Conservation (phyloP, 2,329 filamentous ascomycete species). For the Leptoxyphium fumago region DNA sequence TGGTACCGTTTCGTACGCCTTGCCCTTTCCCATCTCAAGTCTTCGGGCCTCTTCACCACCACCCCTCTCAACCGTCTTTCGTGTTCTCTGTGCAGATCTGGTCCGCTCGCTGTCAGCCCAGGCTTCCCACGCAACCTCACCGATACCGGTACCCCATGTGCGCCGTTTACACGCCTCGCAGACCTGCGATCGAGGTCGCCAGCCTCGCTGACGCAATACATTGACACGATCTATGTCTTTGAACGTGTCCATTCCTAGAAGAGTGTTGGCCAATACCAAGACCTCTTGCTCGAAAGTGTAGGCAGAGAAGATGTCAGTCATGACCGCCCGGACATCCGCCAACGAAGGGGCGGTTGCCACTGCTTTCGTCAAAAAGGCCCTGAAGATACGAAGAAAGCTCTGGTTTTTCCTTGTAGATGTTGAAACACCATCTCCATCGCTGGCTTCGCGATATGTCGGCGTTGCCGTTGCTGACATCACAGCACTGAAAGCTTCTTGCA, state of each 20-base stretch:
- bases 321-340: conserved; percentile 69
- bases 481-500: conserved; percentile 83
- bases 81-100: conserved; percentile 28
- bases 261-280: conserved; percentile 65
- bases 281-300: conserved; percentile 93
- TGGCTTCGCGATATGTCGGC: conserved; percentile 10
- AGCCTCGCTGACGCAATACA: conserved; percentile 64
- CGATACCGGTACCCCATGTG: conserved; percentile 79
- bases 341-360: conserved; percentile 71
- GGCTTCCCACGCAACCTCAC: conserved; percentile 60
- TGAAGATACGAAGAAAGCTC: conserved; percentile 77
- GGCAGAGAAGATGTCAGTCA: conserved; percentile 81
- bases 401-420: conserved; percentile 32
- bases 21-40: conserved; percentile 40
- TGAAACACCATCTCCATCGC: not conserved
- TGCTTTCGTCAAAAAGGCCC: conserved; percentile 74
- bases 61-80: conserved; percentile 23
- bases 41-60: conserved; percentile 21
- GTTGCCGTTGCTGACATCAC: conserved; percentile 62
- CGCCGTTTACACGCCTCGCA: conserved; percentile 76
- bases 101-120: conserved; percentile 52
- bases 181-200: conserved; percentile 71
- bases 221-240: conserved; percentile 63
- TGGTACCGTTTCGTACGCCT: conserved; percentile 25
- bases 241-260: conserved; percentile 82